Base-by-base conservation (phyloP, 768 basidiomycete genomes). In the Chalciporus chontae region DNA sequence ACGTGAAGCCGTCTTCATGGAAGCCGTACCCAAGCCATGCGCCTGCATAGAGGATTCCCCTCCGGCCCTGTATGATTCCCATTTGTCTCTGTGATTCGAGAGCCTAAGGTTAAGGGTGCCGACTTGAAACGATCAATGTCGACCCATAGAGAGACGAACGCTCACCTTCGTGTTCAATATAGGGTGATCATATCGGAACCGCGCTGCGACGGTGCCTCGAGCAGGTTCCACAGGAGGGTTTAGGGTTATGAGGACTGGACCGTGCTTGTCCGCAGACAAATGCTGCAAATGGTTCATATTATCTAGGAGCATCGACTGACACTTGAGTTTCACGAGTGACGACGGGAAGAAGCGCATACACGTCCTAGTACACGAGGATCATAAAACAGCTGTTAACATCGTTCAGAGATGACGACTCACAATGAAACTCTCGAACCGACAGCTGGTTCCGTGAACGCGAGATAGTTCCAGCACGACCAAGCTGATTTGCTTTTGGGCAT, bases 391-490 rank as follows among this genome's bases (percentile, higher is more conserved):
- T 13, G 21, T 18, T 36, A 31, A 49, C 23, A 21, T 18, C 11
- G 23, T 52, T 9, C 7, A 40, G 23, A 41, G 38, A 14, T 5
- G 5, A 23, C 19, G 4, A 73, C 81, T 52, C 57, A 85, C 85
- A 87, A 63, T 7, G 84, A 76, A 13, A 87, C 80, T 31, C 76
- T 58, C 7, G 47, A 50, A 51, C 74, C 69, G 17, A 67, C 47
- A 15, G 65, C 60, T 15, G 77, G 80, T 36, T 36, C 34, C 0
- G 34, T 36, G 31, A 66, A 71, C 1, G 84, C 82, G n/a, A 88
- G 65, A 61, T 86, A 89, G 63, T 89, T 90, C 87, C 87, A 90
- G 55, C 84, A 84, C 0, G 85, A 83, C 83, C 87, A 90, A 0
- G 84, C 85, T 10, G 69, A 54, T 17, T 77, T 69, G 42, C 71